Evolutionary conservation across 345 rosid species (phyloP).

Genomic region (Populus deltoides): DNA sequence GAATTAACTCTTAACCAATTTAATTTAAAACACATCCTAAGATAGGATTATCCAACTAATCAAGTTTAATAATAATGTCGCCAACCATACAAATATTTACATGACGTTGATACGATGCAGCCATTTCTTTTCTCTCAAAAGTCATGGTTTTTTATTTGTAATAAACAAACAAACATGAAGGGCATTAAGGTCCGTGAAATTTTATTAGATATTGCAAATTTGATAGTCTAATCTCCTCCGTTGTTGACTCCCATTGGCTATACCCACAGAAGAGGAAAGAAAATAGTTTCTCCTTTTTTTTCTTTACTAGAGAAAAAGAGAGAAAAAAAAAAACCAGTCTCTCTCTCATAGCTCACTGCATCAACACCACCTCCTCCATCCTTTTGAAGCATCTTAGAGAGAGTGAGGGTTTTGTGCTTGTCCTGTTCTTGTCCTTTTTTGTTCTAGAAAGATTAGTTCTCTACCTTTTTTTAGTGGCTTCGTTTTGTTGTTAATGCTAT

Average conservation of each 20-base stretch:
- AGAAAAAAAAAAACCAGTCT: neutral
- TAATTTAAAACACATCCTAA: no score
- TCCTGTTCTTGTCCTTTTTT: slow-evolving; percentile 4
- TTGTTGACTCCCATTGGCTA: slow-evolving; percentile 7
- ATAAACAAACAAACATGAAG: neutral
- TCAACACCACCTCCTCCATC: slow-evolving; percentile 7
- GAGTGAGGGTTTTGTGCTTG: slow-evolving; percentile 1
- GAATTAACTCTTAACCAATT: no score
- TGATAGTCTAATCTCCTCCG: slow-evolving; percentile 10
- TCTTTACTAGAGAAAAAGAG: neutral
- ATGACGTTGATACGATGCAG: neutral
- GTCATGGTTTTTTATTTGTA: neutral
- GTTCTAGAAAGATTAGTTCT: slow-evolving; percentile 1
- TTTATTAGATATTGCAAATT: neutral
- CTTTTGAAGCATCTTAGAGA: slow-evolving; percentile 14
- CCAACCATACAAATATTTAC: neutral
- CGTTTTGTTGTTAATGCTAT: slow-evolving; percentile 8
- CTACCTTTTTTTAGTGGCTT: slow-evolving; percentile 4
- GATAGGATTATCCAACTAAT: no score
- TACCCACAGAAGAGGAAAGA: slow-evolving; percentile 1
- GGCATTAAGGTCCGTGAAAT: slow-evolving; percentile 15
- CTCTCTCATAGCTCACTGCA: slow-evolving; percentile 16
- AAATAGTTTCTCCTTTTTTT: neutral
- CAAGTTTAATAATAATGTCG: no score
- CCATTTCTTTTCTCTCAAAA: neutral